Conservation (phyloP, 495 filamentous ascomycete genomes). For the Parmelia sp. region DNA sequence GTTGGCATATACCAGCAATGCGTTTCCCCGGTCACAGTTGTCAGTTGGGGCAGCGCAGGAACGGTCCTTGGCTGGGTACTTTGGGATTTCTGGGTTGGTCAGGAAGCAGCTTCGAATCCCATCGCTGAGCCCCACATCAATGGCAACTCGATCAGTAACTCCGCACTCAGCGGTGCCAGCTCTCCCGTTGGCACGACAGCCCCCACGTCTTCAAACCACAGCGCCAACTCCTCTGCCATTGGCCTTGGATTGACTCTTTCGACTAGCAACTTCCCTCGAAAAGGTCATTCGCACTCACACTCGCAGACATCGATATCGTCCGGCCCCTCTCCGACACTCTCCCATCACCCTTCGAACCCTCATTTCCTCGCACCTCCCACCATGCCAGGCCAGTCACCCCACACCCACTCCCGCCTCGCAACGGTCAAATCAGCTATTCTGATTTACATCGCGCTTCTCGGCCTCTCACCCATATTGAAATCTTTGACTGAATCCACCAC, state of each 20-base stretch:
- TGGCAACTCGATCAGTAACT: conserved; percentile 41
- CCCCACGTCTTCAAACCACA: conserved; percentile 29
- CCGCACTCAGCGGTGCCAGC: conserved; percentile 34
- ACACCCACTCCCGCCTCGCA: conserved; percentile 59
- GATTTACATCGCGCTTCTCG: conserved; percentile 86
- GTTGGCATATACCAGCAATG: conserved; percentile 80
- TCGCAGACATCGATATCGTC: conserved; percentile 21
- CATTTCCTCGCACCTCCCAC: conserved; percentile 24
- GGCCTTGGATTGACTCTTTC: conserved; percentile 45
- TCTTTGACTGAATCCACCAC: conserved; percentile 87
- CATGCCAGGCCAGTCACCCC: conserved; percentile 24
- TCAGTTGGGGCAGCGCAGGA: conserved; percentile 71
- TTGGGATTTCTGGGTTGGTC: conserved; percentile 82
- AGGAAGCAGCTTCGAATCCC: conserved; percentile 41
- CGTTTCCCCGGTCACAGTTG: conserved; percentile 78
- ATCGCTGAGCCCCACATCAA: conserved; percentile 29
- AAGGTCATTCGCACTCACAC: conserved; percentile 23
- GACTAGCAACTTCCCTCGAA: conserved; percentile 17
- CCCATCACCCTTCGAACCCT: conserved; percentile 19
- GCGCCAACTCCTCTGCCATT: conserved; percentile 28
- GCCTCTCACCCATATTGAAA: conserved; percentile 88
- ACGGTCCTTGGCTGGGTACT: conserved; percentile 85
- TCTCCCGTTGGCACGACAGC: conserved; percentile 40
- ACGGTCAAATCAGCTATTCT: conserved; percentile 86
- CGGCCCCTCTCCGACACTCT: conserved; percentile 17